phyloP scores from a whole-genome alignment of 805 yeast genomes.

The Suhomyces sp. region DNA sequence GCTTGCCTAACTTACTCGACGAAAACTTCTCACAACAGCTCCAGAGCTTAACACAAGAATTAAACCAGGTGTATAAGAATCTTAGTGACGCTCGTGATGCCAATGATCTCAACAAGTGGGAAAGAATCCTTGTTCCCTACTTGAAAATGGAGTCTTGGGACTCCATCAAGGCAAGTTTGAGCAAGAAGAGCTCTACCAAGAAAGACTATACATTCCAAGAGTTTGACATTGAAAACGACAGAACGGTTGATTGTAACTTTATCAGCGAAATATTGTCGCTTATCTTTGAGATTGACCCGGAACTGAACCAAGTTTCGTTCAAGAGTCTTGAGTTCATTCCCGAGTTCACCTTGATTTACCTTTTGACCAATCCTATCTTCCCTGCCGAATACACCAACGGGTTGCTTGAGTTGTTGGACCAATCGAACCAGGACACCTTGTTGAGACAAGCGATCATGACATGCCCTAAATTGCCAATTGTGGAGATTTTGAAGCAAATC shows the following conservation, averaged over 20 bases:
- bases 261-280: slow-evolving; percentile 44
- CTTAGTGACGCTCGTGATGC: slow-evolving; percentile 18
- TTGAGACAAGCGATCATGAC: slow-evolving; percentile 81
- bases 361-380: slow-evolving; percentile 84
- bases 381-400: slow-evolving; percentile 59
- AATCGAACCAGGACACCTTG: slow-evolving; percentile 52
- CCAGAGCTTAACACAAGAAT: slow-evolving; percentile 13
- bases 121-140: slow-evolving; percentile 26
- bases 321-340: slow-evolving; percentile 40
- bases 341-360: slow-evolving; percentile 60
- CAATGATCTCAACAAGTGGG: slow-evolving; percentile 24
- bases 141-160: slow-evolving; percentile 28
- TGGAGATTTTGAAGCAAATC: slow-evolving; percentile 62
- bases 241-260: slow-evolving; percentile 59
- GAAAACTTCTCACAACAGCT: slow-evolving; percentile 17
- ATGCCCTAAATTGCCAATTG: slow-evolving; percentile 63
- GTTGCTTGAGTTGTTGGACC: slow-evolving; percentile 48
- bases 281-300: slow-evolving; percentile 29
- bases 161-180: slow-evolving; percentile 17
- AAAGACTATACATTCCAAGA: slow-evolving; percentile 33
- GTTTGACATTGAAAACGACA: slow-evolving; percentile 64
- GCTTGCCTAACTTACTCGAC: slow-evolving; percentile 23
- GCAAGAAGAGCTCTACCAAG: slow-evolving; percentile 6
- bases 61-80: slow-evolving; percentile 22
- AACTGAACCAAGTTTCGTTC: slow-evolving; percentile 23